Base-by-base conservation (phyloP, 768 basidiomycete genomes). In the Pisolithus sp. region DNA sequence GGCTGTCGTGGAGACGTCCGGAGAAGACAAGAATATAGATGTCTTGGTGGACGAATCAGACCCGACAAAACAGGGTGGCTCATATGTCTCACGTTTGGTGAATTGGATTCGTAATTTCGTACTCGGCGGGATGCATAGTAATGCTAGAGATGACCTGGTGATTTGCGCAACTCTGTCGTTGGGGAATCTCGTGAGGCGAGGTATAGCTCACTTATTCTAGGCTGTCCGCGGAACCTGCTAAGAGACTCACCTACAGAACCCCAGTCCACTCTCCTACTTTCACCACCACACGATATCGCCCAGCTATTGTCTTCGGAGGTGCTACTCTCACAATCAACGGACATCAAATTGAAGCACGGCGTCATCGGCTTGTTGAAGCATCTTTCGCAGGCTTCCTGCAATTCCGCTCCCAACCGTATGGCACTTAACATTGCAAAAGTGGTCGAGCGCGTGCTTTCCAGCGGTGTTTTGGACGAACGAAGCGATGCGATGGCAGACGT, bases 291-390 rank as follows among this genome's bases (percentile, higher is more conserved):
- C 48, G 77, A 79, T 37, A 72, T 95, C 13, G 82, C 82, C 15
- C 73, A 78, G 7, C 61, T 86, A 13, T 69, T 90, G 43, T 72
- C 78, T 7, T 85, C 85, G 5, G 66, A 67, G 17, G 68, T 71
- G 50, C 67, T 84, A n/a, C 74, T 90, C 38, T 74, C 75, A 10
- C 71, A 75, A 15, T 63, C 68, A 37, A 75, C 77, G 8, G 86
- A 91, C 62, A 75, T 90, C 63, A 89, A 93, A 65, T 73, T 94
- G 54, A 91, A 94, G 65, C 93, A 97, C 60, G 92, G 89, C 15
- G 80, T 89, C 51, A 74, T 95, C 23, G 91, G 91, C 24, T 72
- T 98, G 36, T 74, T 97, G 39, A 89, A 92, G 64, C 89, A 97
- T 63, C 73, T 99, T 2, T 82, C 91, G 2, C 86, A 86, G 62